Conservation (phyloP, 225 moss, liverwort and hornwort species). For the Anthoceros angustus region DNA sequence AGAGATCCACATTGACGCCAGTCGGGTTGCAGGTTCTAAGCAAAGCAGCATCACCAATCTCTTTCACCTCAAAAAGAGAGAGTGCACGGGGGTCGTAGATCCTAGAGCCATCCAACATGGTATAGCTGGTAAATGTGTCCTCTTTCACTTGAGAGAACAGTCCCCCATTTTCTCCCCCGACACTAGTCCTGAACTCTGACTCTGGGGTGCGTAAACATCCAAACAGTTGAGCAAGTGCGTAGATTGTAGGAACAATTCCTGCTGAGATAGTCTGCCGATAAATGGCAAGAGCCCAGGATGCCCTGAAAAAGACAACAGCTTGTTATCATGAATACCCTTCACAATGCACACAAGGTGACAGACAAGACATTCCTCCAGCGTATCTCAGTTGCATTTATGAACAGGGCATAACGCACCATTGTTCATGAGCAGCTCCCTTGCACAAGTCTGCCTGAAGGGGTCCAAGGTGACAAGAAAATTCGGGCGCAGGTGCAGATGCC, state of each 20-base stretch:
- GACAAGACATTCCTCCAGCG: not conserved
- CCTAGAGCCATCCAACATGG: constrained; percentile 41
- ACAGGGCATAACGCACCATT: constrained; percentile 37
- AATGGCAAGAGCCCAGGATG: constrained; percentile 74
- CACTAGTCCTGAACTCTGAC: constrained; percentile 7
- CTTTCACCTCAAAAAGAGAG: constrained; percentile 49
- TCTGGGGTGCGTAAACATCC: constrained; percentile 91
- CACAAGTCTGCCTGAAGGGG: constrained; percentile 35
- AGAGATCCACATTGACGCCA: not conserved
- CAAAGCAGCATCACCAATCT: not conserved
- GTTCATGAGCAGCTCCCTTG: constrained; percentile 44
- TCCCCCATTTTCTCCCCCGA: not conserved
- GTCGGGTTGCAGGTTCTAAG: not conserved
- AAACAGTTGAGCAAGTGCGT: constrained; percentile 56
- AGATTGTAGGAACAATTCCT: constrained; percentile 56
- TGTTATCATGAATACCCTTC: not conserved
- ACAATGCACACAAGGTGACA: not conserved
- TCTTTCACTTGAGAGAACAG: not conserved
- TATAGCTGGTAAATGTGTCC: not conserved
- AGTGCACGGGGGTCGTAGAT: constrained; percentile 84
- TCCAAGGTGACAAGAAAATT: constrained; percentile 38
- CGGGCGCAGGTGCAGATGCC: constrained; percentile 24
- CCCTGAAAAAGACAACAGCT: constrained; percentile 30
- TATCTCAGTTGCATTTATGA: not conserved
- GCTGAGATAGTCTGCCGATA: constrained; percentile 73